These are phyloP conservation scores for Hypoxylon intermedium DNA, from an alignment of 495 filamentous ascomycete species.

Conservation along the genomic window DNA sequence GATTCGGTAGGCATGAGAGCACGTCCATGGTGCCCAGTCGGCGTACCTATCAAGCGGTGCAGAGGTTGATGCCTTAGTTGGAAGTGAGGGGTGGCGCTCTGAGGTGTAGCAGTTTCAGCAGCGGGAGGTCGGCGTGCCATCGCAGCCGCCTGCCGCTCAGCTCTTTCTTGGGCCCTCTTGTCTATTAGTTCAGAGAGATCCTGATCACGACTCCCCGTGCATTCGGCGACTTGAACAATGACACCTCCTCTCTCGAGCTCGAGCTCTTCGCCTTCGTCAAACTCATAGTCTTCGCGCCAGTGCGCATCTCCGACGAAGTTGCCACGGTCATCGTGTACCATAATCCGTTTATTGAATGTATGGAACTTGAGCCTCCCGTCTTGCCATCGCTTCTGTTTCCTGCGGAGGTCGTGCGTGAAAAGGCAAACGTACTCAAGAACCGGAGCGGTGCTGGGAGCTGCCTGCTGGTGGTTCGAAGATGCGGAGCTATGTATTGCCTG, in stretches of 20 bases:
- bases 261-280: slow-evolving; percentile 80
- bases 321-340: slow-evolving; percentile 84
- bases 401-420: slow-evolving; percentile 81
- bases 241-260: slow-evolving; percentile 75
- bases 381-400: slow-evolving; percentile 91
- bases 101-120: slow-evolving; percentile 7
- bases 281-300: slow-evolving; percentile 70
- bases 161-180: slow-evolving; percentile 63
- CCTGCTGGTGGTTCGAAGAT: slow-evolving; percentile 33
- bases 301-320: slow-evolving; percentile 87
- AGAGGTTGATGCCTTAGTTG: slow-evolving; percentile 54
- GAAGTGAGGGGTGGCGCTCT: slow-evolving; percentile 30
- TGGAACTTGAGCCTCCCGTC: slow-evolving; percentile 89
- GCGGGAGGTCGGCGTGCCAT: slow-evolving; percentile 37
- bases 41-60: slow-evolving; percentile 54
- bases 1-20: slow-evolving; percentile 55
- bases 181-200: slow-evolving; percentile 77
- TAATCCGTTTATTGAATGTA: slow-evolving; percentile 87
- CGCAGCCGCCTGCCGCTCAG: slow-evolving; percentile 49
- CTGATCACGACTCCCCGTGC: slow-evolving; percentile 72
- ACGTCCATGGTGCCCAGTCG: slow-evolving; percentile 59
- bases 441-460: slow-evolving; percentile 69
- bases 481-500: slow-evolving; percentile 34
- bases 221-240: slow-evolving; percentile 80
- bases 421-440: slow-evolving; percentile 84